phyloP scores from a whole-genome alignment of 495 filamentous ascomycete species.

The Neurospora intermedia region DNA sequence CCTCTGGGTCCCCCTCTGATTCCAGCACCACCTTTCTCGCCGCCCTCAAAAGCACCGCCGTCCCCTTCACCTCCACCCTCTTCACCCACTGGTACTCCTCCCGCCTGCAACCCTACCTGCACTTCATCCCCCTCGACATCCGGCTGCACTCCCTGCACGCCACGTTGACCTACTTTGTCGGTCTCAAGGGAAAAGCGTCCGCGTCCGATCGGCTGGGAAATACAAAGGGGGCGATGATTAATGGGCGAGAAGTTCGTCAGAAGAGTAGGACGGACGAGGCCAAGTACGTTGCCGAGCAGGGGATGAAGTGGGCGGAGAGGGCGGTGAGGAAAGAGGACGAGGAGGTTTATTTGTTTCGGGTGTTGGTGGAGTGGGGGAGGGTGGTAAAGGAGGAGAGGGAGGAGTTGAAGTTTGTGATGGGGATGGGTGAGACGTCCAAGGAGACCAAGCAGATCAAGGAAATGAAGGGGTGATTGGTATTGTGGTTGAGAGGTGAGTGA shows the following conservation, averaged over 20 bases:
- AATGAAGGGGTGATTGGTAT: not conserved
- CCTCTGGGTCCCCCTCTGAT: not conserved
- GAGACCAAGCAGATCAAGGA: not conserved
- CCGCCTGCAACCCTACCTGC: conserved; percentile 59
- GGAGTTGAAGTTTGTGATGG: conserved; percentile 6
- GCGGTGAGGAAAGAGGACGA: conserved; percentile 69
- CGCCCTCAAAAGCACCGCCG: conserved; percentile 38
- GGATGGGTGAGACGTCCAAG: conserved; percentile 37
- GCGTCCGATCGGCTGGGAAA: not conserved
- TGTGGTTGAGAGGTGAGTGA: too few species aligned
- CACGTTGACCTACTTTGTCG: conserved; percentile 53
- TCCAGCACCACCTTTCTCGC: conserved; percentile 21
- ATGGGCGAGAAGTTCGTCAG: conserved; percentile 35
- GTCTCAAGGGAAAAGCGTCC: conserved; percentile 14
- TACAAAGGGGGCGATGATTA: conserved; percentile 23
- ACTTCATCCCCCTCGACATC: conserved; percentile 68
- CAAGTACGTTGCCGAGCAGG: conserved; percentile 54
- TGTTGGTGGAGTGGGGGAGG: conserved; percentile 67
- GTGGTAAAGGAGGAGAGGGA: conserved; percentile 53
- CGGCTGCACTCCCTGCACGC: conserved; percentile 55
- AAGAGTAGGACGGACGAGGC: conserved; percentile 27
- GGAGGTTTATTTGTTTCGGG: conserved; percentile 71
- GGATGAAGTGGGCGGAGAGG: conserved; percentile 51
- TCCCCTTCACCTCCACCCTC: conserved; percentile 54
- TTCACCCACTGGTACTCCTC: conserved; percentile 70